Evolutionary conservation across 768 basidiomycete genomes (phyloP).

Genomic region (Cyclocybe cylindracea): DNA sequence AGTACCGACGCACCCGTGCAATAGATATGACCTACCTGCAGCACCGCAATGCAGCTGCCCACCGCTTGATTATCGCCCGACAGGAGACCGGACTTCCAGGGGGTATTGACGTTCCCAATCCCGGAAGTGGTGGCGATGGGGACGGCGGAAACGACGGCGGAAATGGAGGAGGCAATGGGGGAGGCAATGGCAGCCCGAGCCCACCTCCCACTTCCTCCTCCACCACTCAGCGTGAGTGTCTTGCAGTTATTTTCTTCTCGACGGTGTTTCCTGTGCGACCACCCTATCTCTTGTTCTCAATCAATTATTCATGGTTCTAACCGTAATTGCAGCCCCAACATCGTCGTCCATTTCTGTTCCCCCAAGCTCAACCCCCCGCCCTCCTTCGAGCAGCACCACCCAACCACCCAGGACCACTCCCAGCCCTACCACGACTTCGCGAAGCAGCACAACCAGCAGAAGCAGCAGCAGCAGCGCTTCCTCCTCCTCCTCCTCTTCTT

Average conservation of each 20-base stretch:
- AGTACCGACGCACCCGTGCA: not conserved
- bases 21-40: constrained; percentile 23
- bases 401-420: constrained; percentile 2
- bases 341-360: not conserved
- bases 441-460: constrained; percentile 11
- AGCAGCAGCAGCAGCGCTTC: constrained; percentile 11
- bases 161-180: not conserved
- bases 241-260: not conserved
- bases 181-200: not conserved
- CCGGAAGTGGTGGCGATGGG: not conserved
- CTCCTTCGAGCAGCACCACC: no score
- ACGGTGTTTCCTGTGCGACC: not conserved
- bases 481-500: constrained; percentile 14
- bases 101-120: not conserved
- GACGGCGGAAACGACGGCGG: not conserved
- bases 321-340: not conserved
- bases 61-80: constrained; percentile 26
- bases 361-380: not conserved
- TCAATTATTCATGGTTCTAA: not conserved
- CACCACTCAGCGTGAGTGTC: not conserved
- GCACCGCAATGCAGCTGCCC: constrained; percentile 23
- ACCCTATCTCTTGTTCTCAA: not conserved
- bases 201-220: not conserved
- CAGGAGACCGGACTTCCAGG: constrained; percentile 6
- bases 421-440: constrained; percentile 3